Conservation (phyloP, 257 asterid genomes). For the Fraxinus americana region DNA sequence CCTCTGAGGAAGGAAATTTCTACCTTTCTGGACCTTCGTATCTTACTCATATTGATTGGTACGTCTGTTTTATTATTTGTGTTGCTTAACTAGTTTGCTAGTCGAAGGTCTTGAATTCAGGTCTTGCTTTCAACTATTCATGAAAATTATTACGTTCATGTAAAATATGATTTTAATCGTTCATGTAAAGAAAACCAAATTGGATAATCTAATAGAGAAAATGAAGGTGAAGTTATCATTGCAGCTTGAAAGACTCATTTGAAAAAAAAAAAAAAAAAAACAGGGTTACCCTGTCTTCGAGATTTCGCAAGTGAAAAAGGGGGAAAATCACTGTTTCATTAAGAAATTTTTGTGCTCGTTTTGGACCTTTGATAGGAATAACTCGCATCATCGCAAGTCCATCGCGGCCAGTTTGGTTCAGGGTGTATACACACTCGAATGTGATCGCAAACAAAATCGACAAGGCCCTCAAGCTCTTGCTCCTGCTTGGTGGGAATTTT, state of each 20-base stretch:
- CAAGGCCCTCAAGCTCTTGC: slow-evolving; percentile 58
- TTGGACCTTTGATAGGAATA: background rate
- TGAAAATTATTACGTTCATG: no score
- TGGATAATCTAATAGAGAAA: no score
- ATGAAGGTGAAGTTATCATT: no score
- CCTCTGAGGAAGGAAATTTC: slow-evolving; percentile 53
- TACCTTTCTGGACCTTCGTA: slow-evolving; percentile 56
- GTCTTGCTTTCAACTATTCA: background rate
- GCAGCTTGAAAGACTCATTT: no score
- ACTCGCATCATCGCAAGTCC: slow-evolving; percentile 61
- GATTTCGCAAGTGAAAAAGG: no score
- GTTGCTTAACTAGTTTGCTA: background rate
- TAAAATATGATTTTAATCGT: no score
- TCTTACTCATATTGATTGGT: slow-evolving; percentile 65
- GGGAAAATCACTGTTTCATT: no score
- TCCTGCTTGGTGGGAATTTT: slow-evolving; percentile 78
- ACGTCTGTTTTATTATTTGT: slow-evolving; percentile 14
- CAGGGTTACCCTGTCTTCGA: no score
- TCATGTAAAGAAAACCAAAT: no score
- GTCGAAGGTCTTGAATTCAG: background rate
- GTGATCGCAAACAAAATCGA: slow-evolving; percentile 59
- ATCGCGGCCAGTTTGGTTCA: slow-evolving; percentile 68
- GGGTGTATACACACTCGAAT: slow-evolving; percentile 64
- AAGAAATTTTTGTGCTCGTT: no score
- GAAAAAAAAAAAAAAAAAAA: no score